Evolutionary conservation across 2,329 filamentous ascomycete species (phyloP).

Genomic region (Fusarium fracticaudum): DNA sequence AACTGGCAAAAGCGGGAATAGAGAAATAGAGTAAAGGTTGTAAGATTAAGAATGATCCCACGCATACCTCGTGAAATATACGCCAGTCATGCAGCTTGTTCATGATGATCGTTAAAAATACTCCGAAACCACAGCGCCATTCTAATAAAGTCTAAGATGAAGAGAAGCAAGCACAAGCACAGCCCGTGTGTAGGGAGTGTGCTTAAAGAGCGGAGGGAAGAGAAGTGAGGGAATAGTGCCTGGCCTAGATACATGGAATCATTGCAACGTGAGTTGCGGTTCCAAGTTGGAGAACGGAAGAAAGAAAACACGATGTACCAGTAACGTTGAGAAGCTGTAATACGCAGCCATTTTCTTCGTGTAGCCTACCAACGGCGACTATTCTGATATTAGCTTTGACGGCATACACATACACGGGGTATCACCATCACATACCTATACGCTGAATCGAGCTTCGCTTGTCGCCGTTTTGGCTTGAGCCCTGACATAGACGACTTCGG

Average conservation of each 20-base stretch:
- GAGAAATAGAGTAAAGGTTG: conserved; percentile 16
- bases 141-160: conserved; percentile 29
- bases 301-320: conserved; percentile 27
- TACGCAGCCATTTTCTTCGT: neutral
- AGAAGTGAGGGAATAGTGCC: conserved; percentile 25
- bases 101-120: conserved; percentile 42
- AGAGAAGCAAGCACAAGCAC: conserved; percentile 11
- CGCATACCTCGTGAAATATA: conserved; percentile 49
- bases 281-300: conserved; percentile 9
- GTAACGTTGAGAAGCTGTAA: conserved; percentile 8
- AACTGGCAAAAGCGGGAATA: neutral
- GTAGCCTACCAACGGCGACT: conserved; percentile 50
- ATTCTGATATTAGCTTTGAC: conserved; percentile 19
- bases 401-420: too few relatives aligned
- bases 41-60: conserved; percentile 44
- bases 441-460: conserved; percentile 50
- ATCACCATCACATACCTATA: conserved; percentile 46
- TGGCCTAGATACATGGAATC: conserved; percentile 32
- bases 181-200: neutral
- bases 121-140: conserved; percentile 38
- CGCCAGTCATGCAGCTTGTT: conserved; percentile 44
- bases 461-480: conserved; percentile 46
- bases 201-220: neutral
- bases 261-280: conserved; percentile 14
- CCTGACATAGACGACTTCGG: conserved; percentile 35